A percentile compares a stretch with the other conserved stretches of the same genome.
Evolutionary conservation across 169 alveolate genomes (phyloP).

Genomic region (Plasmodium gonderi): DNA sequence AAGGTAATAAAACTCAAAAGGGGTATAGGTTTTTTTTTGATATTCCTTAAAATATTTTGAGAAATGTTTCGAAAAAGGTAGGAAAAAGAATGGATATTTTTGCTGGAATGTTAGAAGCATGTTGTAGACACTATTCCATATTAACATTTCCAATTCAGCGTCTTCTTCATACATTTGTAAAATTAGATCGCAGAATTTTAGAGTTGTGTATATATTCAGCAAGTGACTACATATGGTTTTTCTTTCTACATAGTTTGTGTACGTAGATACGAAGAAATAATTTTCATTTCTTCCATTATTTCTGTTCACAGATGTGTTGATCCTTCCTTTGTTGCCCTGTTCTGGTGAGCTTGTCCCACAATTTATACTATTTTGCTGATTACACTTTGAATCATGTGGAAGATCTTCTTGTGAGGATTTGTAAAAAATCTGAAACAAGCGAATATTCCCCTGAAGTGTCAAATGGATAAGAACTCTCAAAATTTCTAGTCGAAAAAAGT

Average conservation of each 20-base stretch:
- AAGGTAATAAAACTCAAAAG: conserved; percentile 47
- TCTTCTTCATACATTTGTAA: not conserved
- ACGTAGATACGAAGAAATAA: conserved; percentile 46
- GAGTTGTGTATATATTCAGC: conserved; percentile 29
- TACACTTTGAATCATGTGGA: not conserved
- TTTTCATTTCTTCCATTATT: not conserved
- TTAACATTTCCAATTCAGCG: conserved; percentile 49
- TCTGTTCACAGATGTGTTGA: not conserved
- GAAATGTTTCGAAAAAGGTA: conserved; percentile 52
- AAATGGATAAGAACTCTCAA: conserved; percentile 21
- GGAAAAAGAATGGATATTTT: conserved; percentile 59
- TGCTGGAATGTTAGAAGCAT: conserved; percentile 67
- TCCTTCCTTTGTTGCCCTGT: not conserved
- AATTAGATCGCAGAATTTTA: conserved; percentile 21
- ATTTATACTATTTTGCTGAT: not conserved
- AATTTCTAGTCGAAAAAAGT: conserved; percentile 13
- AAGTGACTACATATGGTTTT: conserved; percentile 65
- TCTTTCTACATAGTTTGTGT: conserved; percentile 66
- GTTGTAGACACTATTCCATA: conserved; percentile 54
- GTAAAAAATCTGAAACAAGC: conserved; percentile 21
- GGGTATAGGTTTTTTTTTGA: conserved; percentile 31
- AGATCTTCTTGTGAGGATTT: not conserved
- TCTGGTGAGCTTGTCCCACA: too few species aligned
- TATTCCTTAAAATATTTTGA: conserved; percentile 42
- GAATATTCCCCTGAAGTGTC: conserved; percentile 20